phyloP scores from a whole-genome alignment of 805 yeast species.

The Candida bentonensis region DNA sequence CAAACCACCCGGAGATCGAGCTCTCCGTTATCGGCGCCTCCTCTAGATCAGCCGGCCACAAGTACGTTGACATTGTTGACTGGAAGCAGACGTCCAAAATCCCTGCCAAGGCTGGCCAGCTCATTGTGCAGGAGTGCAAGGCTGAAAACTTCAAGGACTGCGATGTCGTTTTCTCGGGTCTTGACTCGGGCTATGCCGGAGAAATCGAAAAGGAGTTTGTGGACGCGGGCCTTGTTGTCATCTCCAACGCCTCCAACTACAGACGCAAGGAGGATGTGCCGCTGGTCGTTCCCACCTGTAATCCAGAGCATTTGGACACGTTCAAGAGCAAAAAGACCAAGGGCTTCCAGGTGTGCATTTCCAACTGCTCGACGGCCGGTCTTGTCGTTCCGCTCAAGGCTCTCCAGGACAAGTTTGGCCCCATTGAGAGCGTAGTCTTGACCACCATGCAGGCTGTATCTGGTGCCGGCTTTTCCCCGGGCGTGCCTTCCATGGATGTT shows the following conservation, averaged over 20 bases:
- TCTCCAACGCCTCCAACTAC: slow-evolving; percentile 94
- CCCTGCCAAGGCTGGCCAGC: slow-evolving; percentile 50
- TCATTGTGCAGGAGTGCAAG: slow-evolving; percentile 66
- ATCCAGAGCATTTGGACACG: slow-evolving; percentile 77
- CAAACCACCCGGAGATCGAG: slow-evolving; percentile 83
- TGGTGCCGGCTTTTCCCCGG: slow-evolving; percentile 97
- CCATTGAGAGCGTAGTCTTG: slow-evolving; percentile 71
- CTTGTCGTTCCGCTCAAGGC: slow-evolving; percentile 94
- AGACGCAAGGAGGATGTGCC: slow-evolving; percentile 83
- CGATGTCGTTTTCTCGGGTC: slow-evolving; percentile 88
- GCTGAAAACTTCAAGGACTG: slow-evolving; percentile 70
- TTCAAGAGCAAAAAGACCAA: slow-evolving; percentile 33
- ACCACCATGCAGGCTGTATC: slow-evolving; percentile 96
- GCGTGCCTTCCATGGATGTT: slow-evolving; percentile 89
- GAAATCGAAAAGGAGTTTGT: slow-evolving; percentile 76
- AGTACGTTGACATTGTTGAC: slow-evolving; percentile 68
- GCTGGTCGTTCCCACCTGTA: slow-evolving; percentile 86
- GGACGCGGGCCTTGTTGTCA: slow-evolving; percentile 66
- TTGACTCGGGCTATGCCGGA: slow-evolving; percentile 90
- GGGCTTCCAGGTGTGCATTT: slow-evolving; percentile 87
- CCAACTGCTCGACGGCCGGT: slow-evolving; percentile 98
- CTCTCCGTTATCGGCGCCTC: slow-evolving; percentile 83
- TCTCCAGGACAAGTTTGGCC: slow-evolving; percentile 80
- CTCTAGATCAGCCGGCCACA: slow-evolving; percentile 82
- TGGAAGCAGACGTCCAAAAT: slow-evolving; percentile 88